A percentile compares a stretch with the other conserved stretches of the same genome.
Evolutionary conservation across 495 filamentous ascomycete species (phyloP).

Genomic region (Staphylotrichum longicolle): DNA sequence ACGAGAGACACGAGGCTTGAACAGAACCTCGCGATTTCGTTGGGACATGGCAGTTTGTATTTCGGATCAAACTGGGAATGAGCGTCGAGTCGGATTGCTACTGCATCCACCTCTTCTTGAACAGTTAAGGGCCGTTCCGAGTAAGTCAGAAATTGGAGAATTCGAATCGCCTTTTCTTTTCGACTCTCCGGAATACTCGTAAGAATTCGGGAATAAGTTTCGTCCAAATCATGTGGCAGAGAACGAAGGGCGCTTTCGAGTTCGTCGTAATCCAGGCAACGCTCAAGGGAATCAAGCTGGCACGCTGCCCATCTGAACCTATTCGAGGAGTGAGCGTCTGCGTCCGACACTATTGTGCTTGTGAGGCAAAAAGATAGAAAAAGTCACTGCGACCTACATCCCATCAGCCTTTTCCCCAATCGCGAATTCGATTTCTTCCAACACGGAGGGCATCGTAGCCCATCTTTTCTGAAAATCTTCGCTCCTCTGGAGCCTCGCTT

Average conservation of each 20-base stretch:
- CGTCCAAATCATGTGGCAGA: not conserved
- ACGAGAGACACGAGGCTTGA: constrained; percentile 5
- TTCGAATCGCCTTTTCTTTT: constrained; percentile 2
- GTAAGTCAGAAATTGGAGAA: constrained; percentile 4
- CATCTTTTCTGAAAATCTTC: constrained; percentile 3
- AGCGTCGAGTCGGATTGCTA: not conserved
- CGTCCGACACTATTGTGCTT: not conserved
- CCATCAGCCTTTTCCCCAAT: constrained; percentile 4
- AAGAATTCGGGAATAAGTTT: constrained; percentile 3
- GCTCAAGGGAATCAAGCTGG: constrained; percentile 5
- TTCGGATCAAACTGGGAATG: not conserved
- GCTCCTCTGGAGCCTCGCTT: not conserved
- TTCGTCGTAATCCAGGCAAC: constrained; percentile 7
- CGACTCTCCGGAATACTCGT: not conserved
- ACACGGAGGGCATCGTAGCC: not conserved
- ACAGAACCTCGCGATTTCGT: constrained; percentile 4
- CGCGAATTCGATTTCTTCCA: constrained; percentile 2
- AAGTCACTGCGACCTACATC: not conserved
- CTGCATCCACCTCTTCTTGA: not conserved
- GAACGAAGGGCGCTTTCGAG: not conserved
- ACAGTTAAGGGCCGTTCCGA: constrained; percentile 2
- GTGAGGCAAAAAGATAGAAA: not conserved
- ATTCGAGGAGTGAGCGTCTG: not conserved
- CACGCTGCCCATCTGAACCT: constrained; percentile 4
- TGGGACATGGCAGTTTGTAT: constrained; percentile 3